Evolutionary conservation across 179 eudicot species (phyloP), one percentile per base, ranked within the genome.

Genomic region (Dionaea muscipula): DNA sequence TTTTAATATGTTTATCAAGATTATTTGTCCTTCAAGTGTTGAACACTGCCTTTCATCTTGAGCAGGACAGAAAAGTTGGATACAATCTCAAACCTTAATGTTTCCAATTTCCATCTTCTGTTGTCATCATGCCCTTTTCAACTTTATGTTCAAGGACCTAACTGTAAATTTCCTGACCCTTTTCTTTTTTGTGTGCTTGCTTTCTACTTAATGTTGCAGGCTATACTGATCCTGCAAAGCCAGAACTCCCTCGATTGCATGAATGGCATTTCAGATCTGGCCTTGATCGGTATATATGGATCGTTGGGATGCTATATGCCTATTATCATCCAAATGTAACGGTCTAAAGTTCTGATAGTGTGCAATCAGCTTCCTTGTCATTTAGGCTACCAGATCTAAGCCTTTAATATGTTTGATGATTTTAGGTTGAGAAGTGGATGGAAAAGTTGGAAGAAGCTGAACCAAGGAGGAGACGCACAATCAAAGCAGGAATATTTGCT

Each of bases 211-310:
- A 35, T 12, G 57, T 59, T 51, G 54, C 84, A 91, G 98, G 87
- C 25, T 91, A 91, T 63, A 51, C 69, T 51, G 98, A 91, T 78
- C 96, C 98, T 62, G 93, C 84, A 68, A 87, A 87, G 71, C 96
- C 96, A 28, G 85, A 84, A 63, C 78, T 91, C 55, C 86, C 98
- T 70, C 83, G 76, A 48, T 60, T 84, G 55, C 94, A 88, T 53
- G 98, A 91, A 55, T 91, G 98, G 96, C 98, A 91, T 61, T 91
- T 91, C 68, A 81, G 96, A 82, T 91, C 98, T 48, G 98, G 98
- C 60, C 88, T 91, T 71, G 96, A 91, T 78, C 96, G 98, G 41
- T 87, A 91, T 67, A 77, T 91, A 53, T 91, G 98, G 98, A 87
- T 91, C 55, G 68, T 84, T 49, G 98, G 98, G 48, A 91, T 91